phyloP scores from a whole-genome alignment of 129 eudicot species.

The Pseudognaphalium luteoalbum region DNA sequence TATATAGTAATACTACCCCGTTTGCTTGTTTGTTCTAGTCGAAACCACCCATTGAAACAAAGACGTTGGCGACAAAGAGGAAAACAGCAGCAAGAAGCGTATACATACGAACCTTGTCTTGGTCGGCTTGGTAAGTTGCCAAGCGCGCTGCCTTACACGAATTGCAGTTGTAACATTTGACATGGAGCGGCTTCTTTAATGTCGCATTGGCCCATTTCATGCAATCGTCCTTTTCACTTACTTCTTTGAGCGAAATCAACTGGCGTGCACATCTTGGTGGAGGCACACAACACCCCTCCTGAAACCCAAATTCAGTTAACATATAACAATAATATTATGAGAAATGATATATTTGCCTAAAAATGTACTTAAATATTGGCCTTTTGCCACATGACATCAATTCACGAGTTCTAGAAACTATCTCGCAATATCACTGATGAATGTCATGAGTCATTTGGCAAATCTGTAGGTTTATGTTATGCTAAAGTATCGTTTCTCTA shows the following conservation, averaged over 20 bases:
- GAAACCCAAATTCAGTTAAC: constrained; percentile 22
- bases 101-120: constrained; percentile 35
- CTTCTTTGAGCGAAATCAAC: constrained; percentile 14
- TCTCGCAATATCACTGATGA: neutral
- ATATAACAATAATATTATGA: neutral
- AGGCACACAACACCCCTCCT: constrained; percentile 40
- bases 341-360: neutral
- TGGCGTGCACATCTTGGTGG: constrained; percentile 30
- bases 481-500: neutral
- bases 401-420: no score
- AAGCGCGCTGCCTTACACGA: constrained; percentile 42
- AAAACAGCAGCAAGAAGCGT: constrained; percentile 27
- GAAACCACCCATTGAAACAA: constrained; percentile 33
- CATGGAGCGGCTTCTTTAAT: constrained; percentile 10
- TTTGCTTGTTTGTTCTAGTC: constrained; percentile 18
- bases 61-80: constrained; percentile 32
- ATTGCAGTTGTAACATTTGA: constrained; percentile 37
- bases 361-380: neutral
- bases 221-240: constrained; percentile 31
- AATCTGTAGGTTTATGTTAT: no score
- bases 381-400: neutral
- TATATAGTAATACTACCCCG: constrained; percentile 1
- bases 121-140: constrained; percentile 34
- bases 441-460: no score
- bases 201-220: constrained; percentile 36